phyloP scores from a whole-genome alignment of 352 stramenopile genomes.

The Phytopythium oedochilum region DNA sequence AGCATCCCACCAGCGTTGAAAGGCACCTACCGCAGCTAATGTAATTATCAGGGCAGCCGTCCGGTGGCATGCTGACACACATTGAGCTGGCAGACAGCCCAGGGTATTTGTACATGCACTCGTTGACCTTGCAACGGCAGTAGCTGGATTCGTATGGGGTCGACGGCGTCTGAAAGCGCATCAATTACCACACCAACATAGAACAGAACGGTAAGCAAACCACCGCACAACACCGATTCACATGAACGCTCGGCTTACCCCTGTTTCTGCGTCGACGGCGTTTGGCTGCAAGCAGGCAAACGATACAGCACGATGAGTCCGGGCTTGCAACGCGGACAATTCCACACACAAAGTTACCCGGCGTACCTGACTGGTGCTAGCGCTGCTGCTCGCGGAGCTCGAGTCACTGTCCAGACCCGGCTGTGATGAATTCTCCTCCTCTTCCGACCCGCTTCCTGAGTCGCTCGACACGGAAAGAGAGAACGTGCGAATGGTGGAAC shows the following conservation, averaged over 20 bases:
- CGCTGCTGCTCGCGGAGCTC: not conserved
- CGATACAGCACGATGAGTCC: not conserved
- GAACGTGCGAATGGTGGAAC: not conserved
- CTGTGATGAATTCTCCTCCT: not conserved
- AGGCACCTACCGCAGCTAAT: conserved; percentile 36
- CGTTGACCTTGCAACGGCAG: conserved; percentile 55
- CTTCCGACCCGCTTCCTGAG: not conserved
- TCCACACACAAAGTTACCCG: not conserved
- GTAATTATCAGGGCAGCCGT: conserved; percentile 59
- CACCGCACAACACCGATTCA: too few species aligned
- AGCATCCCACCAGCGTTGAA: not conserved
- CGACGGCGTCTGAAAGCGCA: not conserved
- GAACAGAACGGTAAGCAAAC: not conserved
- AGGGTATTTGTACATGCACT: conserved; percentile 70
- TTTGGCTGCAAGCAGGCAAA: not conserved
- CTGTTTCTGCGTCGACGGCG: not conserved
- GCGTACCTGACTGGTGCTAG: not conserved
- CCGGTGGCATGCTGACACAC: conserved; percentile 35
- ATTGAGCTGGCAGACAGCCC: conserved; percentile 31
- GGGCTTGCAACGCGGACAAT: not conserved
- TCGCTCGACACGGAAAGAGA: not conserved
- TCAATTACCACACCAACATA: not conserved
- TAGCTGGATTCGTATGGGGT: conserved; percentile 55
- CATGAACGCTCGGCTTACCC: not conserved
- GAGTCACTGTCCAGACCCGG: not conserved